Conservation (phyloP, 2,329 filamentous ascomycete species). For the Neonectria neomacrospora region DNA sequence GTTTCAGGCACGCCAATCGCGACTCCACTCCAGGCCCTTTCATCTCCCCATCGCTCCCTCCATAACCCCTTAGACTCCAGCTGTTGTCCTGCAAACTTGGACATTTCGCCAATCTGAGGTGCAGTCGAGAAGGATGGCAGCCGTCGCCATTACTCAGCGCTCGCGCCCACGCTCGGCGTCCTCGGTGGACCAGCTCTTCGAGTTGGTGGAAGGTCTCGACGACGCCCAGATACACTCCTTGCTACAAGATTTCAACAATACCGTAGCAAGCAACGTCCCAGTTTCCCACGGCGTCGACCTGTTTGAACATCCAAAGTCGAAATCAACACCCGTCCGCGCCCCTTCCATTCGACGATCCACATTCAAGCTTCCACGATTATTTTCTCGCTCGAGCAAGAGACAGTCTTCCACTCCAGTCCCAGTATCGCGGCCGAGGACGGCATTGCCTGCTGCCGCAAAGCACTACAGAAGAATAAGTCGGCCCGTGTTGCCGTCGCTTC, state of each 20-base stretch:
- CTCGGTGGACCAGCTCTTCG: constrained; percentile 40
- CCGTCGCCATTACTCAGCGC: background rate
- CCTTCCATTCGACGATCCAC: constrained; percentile 30
- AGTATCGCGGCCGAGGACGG: constrained; percentile 33
- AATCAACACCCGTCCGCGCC: constrained; percentile 29
- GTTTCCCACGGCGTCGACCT: constrained; percentile 37
- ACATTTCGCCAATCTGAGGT: background rate
- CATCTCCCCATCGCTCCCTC: constrained; percentile 10
- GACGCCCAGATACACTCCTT: constrained; percentile 36
- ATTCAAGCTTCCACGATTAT: constrained; percentile 34
- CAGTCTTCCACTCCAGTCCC: constrained; percentile 23
- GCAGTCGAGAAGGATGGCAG: background rate
- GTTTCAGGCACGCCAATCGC: constrained; percentile 21
- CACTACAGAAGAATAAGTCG: constrained; percentile 39
- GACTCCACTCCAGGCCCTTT: constrained; percentile 14
- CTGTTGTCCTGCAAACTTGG: constrained; percentile 1
- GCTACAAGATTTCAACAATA: constrained; percentile 38
- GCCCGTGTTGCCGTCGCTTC: constrained; percentile 32
- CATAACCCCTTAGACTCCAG: constrained; percentile 9
- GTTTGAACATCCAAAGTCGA: constrained; percentile 33
- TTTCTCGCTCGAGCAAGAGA: constrained; percentile 37
- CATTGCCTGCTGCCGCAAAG: constrained; percentile 23
- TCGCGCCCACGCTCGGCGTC: constrained; percentile 13
- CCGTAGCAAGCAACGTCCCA: constrained; percentile 36
- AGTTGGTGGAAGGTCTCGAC: constrained; percentile 37